Evolutionary conservation across 805 yeast genomes (phyloP).

Genomic region (Pachysolen tannophilus): DNA sequence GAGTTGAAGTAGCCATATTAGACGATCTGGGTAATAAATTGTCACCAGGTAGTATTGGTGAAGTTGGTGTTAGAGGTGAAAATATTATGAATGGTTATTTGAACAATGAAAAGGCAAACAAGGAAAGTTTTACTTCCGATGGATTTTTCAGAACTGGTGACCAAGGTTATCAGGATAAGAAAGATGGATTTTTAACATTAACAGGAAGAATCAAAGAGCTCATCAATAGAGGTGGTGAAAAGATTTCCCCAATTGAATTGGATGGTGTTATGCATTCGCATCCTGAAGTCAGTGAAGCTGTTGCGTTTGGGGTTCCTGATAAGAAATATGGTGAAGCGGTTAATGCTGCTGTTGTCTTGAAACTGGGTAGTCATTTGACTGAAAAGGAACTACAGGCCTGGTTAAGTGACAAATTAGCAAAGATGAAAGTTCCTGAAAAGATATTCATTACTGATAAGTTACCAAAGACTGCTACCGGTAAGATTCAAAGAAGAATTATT

Average conservation of each 20-base stretch:
- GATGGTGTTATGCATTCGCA: conserved; percentile 54
- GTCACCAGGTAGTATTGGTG: conserved; percentile 52
- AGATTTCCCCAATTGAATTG: conserved; percentile 65
- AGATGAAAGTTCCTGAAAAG: conserved; percentile 54
- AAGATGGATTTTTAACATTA: conserved; percentile 48
- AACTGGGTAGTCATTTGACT: conserved; percentile 27
- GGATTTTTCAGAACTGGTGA: conserved; percentile 76
- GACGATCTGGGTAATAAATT: conserved; percentile 40
- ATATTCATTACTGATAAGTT: conserved; percentile 50
- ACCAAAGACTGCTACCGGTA: conserved; percentile 76
- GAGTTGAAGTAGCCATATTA: conserved; percentile 57
- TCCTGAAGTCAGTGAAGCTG: conserved; percentile 63
- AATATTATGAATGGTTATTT: conserved; percentile 69
- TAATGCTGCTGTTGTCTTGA: conserved; percentile 59
- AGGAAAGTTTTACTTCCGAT: conserved; percentile 35
- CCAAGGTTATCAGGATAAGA: conserved; percentile 50
- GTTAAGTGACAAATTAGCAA: conserved; percentile 37
- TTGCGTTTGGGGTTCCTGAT: conserved; percentile 60
- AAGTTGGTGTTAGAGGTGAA: conserved; percentile 58
- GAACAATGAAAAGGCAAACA: conserved; percentile 64
- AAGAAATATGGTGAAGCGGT: conserved; percentile 65
- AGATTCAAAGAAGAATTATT: conserved; percentile 61
- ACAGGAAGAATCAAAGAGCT: conserved; percentile 71
- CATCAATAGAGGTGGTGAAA: conserved; percentile 74
- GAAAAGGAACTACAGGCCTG: conserved; percentile 38